Conservation (phyloP, 306 rosid species). For the Rosa multiflora region DNA sequence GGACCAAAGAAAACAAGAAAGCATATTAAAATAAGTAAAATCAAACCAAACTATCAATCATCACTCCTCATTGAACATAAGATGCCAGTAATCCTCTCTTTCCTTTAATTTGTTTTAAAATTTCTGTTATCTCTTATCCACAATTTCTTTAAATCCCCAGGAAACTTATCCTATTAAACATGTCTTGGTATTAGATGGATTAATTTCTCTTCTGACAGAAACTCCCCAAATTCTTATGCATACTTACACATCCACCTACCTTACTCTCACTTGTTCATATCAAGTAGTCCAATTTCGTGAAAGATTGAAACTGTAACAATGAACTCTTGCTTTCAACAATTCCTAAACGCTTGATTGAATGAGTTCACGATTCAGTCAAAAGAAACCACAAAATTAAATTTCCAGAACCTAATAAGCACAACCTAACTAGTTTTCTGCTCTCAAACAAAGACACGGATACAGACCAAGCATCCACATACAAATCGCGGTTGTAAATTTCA, state of each 20-base stretch:
- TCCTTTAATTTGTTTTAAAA: background rate
- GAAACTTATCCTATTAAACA: no score
- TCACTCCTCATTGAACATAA: background rate
- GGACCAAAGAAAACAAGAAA: background rate
- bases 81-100: background rate
- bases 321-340: background rate
- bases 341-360: background rate
- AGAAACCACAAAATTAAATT: background rate
- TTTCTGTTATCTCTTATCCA: background rate
- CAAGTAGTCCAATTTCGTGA: background rate
- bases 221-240: background rate
- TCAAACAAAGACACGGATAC: background rate
- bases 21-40: background rate
- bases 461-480: background rate
- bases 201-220: background rate
- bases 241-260: background rate
- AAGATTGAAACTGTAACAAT: background rate
- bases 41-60: background rate
- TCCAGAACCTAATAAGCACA: background rate
- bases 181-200: background rate
- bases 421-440: no score
- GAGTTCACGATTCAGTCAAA: background rate
- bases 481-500: background rate
- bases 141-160: background rate
- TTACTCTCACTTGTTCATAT: no score